Conservation (phyloP, 345 rosid genomes). For the Boechera stricta region DNA sequence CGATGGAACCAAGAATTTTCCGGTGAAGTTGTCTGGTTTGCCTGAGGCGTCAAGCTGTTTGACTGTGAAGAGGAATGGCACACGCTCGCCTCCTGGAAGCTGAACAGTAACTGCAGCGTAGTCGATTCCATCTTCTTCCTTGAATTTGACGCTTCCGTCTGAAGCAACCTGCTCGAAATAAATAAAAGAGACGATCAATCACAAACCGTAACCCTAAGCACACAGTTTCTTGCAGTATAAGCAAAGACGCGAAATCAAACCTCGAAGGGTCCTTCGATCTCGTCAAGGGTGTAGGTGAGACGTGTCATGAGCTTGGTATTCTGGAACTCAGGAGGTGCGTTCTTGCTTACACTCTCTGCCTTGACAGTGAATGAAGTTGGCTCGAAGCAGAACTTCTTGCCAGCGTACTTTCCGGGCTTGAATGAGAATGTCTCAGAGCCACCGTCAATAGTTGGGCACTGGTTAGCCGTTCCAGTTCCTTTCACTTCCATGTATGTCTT, state of each 20-base stretch:
- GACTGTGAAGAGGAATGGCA: constrained; percentile 93
- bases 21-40: constrained; percentile 77
- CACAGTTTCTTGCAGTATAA: neutral
- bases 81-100: constrained; percentile 93
- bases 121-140: constrained; percentile 94
- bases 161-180: constrained; percentile 47
- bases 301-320: constrained; percentile 98
- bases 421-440: constrained; percentile 74
- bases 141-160: constrained; percentile 72
- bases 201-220: constrained; percentile 20
- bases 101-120: constrained; percentile 96
- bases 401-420: constrained; percentile 83
- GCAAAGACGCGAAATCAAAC: constrained; percentile 38
- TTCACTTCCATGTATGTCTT: constrained; percentile 95
- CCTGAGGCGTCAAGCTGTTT: constrained; percentile 91
- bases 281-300: constrained; percentile 93
- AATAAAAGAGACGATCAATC: constrained; percentile 2
- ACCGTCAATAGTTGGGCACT: constrained; percentile 84
- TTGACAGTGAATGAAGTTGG: constrained; percentile 98
- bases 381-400: constrained; percentile 88
- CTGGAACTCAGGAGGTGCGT: constrained; percentile 88
- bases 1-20: constrained; percentile 80
- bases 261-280: constrained; percentile 95
- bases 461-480: constrained; percentile 95
- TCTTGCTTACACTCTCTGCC: constrained; percentile 84